Evolutionary conservation across 176 grass and related monocot genomes (phyloP).

Genomic region (Lolium multiflorum): DNA sequence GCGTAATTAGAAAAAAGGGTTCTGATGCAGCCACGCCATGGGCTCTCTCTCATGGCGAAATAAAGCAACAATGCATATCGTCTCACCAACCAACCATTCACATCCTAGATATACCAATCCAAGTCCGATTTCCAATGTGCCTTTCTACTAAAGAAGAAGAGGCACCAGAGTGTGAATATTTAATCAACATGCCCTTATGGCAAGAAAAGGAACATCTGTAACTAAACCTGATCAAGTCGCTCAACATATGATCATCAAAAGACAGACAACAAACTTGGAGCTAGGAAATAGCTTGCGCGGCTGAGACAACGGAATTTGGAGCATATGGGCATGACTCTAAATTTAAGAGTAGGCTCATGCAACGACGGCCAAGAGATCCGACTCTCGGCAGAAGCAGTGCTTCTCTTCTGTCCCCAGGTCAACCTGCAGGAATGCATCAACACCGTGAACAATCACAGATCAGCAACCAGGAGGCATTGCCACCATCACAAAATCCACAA

Average conservation of each 20-base stretch:
- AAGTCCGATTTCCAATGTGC: neutral
- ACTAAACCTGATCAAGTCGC: conserved; percentile 35
- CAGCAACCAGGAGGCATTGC: neutral
- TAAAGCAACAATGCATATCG: neutral
- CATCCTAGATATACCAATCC: neutral
- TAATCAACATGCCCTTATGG: neutral
- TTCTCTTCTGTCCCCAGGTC: conserved; percentile 85
- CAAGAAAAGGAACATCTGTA: conserved; percentile 27
- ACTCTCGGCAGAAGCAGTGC: conserved; percentile 77
- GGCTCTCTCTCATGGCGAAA: neutral
- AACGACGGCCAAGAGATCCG: conserved; percentile 81
- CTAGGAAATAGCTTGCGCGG: neutral
- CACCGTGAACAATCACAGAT: conserved; percentile 16
- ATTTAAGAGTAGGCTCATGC: conserved; percentile 53
- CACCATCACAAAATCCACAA: neutral
- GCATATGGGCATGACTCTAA: neutral
- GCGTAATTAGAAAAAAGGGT: neutral
- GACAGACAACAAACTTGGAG: conserved; percentile 13
- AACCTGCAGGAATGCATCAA: conserved; percentile 59
- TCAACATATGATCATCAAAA: conserved; percentile 35
- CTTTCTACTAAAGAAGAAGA: neutral
- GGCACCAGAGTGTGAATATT: neutral
- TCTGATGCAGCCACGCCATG: conserved; percentile 23
- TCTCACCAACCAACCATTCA: neutral
- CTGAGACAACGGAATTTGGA: neutral